A percentile compares a stretch with the other conserved stretches of the same genome.
Evolutionary conservation across 768 basidiomycete species (phyloP).

Genomic region (Naganishia randhawae): DNA sequence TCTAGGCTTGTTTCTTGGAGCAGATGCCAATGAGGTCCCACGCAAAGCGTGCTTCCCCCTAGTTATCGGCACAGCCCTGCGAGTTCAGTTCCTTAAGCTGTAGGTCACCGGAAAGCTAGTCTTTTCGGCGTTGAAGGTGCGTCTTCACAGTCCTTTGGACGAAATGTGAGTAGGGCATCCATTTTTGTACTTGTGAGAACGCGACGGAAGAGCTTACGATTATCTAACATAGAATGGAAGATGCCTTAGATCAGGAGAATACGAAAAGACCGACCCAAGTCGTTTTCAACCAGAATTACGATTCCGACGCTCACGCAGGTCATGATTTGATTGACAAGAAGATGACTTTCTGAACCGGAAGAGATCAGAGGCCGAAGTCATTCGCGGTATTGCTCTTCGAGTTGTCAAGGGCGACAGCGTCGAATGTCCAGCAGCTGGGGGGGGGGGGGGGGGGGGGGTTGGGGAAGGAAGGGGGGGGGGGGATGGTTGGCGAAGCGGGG

Average conservation of each 20-base stretch:
- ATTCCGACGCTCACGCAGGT: slow-evolving; percentile 24
- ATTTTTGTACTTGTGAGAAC: not conserved
- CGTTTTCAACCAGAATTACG: slow-evolving; percentile 51
- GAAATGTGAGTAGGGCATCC: slow-evolving; percentile 53
- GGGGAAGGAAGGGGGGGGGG: too few species aligned
- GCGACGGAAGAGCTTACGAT: not conserved
- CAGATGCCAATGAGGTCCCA: slow-evolving; percentile 56
- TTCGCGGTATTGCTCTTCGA: slow-evolving; percentile 30
- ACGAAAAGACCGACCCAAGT: slow-evolving; percentile 60
- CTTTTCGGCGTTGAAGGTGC: slow-evolving; percentile 42
- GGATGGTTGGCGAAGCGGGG: too few species aligned
- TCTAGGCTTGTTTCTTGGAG: slow-evolving; percentile 61
- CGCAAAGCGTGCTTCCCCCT: slow-evolving; percentile 68
- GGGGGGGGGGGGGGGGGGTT: too few species aligned
- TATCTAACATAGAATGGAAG: slow-evolving; percentile 56
- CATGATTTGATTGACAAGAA: not conserved
- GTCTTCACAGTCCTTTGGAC: slow-evolving; percentile 63
- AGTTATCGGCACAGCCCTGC: slow-evolving; percentile 59
- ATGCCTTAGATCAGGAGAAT: slow-evolving; percentile 60
- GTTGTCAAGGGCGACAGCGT: slow-evolving; percentile 21
- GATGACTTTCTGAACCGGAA: not conserved
- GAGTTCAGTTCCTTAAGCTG: slow-evolving; percentile 31
- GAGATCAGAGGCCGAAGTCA: not conserved
- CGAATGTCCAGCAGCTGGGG: too few species aligned
- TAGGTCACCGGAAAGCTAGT: not conserved